Evolutionary conservation across 768 basidiomycete species (phyloP).

Genomic region (Podaxis sp.): DNA sequence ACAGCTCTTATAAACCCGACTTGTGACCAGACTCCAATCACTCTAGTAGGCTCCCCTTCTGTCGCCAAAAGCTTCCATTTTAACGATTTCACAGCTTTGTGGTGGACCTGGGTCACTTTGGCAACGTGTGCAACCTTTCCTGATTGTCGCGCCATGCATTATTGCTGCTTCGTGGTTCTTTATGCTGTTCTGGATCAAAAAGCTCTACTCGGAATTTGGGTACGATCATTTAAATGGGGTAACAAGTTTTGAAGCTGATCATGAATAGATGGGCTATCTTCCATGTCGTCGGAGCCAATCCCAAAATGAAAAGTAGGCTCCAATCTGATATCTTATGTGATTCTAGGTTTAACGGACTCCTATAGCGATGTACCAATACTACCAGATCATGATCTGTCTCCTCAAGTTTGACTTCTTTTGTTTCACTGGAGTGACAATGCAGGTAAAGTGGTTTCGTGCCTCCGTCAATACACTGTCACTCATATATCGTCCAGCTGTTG

Average conservation of each 20-base stretch:
- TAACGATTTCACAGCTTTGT: conserved; percentile 37
- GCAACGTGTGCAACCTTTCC: conserved; percentile 58
- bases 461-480: neutral
- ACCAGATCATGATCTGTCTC: conserved; percentile 84
- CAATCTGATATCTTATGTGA: neutral
- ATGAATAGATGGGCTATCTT: conserved; percentile 80
- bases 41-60: conserved; percentile 35
- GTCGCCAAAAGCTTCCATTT: neutral
- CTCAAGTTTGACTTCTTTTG: conserved; percentile 91
- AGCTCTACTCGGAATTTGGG: conserved; percentile 84
- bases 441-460: conserved; percentile 40
- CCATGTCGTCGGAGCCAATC: conserved; percentile 85
- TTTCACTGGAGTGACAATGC: conserved; percentile 87
- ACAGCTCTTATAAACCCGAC: conserved; percentile 48
- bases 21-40: conserved; percentile 35
- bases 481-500: conserved; percentile 54
- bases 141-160: conserved; percentile 71
- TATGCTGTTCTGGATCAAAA: conserved; percentile 66
- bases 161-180: conserved; percentile 67
- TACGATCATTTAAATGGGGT: conserved; percentile 34
- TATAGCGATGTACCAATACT: conserved; percentile 84
- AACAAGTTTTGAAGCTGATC: conserved; percentile 5
- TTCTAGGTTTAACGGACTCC: conserved; percentile 13
- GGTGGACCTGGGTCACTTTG: conserved; percentile 57
- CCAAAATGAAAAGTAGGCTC: conserved; percentile 73